Conservation (phyloP, 2,329 filamentous ascomycete species). For the Orbilia blumenaviensis region DNA sequence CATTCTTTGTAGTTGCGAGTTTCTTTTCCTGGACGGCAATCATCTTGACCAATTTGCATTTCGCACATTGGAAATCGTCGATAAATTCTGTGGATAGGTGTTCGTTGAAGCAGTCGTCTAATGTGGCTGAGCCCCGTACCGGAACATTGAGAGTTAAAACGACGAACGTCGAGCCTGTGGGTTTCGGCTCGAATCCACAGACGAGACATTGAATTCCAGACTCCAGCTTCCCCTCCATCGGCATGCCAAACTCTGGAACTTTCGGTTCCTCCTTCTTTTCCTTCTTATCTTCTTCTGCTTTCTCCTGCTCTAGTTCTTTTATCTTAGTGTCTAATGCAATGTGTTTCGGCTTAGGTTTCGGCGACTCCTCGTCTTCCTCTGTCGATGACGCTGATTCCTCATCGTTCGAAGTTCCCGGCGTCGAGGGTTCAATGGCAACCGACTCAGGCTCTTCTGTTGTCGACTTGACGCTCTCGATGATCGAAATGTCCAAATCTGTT, state of each 20-base stretch:
- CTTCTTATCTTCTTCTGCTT: neutral
- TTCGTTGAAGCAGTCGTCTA: slow-evolving; percentile 89
- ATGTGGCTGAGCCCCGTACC: slow-evolving; percentile 78
- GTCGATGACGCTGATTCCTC: slow-evolving; percentile 21
- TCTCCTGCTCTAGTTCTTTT: slow-evolving; percentile 12
- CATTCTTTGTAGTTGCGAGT: slow-evolving; percentile 61
- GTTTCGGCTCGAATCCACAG: slow-evolving; percentile 87
- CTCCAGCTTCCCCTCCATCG: slow-evolving; percentile 88
- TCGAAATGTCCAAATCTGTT: neutral
- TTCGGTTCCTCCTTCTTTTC: slow-evolving; percentile 22
- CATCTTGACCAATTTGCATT: slow-evolving; percentile 85
- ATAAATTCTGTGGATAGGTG: slow-evolving; percentile 96
- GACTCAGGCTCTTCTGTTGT: slow-evolving; percentile 23
- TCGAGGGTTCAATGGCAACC: slow-evolving; percentile 12
- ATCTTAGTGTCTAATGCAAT: slow-evolving; percentile 42
- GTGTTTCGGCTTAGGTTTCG: slow-evolving; percentile 31
- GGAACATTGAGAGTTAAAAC: slow-evolving; percentile 92
- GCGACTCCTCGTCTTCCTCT: slow-evolving; percentile 16
- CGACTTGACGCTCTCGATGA: slow-evolving; percentile 2
- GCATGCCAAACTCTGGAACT: slow-evolving; percentile 72
- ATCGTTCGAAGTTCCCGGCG: slow-evolving; percentile 5
- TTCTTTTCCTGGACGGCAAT: slow-evolving; percentile 71
- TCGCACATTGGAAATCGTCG: slow-evolving; percentile 95
- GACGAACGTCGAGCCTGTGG: slow-evolving; percentile 84
- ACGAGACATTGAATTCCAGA: slow-evolving; percentile 94